A percentile compares a stretch with the other conserved stretches of the same genome.
Conservation (phyloP, 2,329 filamentous ascomycete genomes). For the Capronia americana region DNA sequence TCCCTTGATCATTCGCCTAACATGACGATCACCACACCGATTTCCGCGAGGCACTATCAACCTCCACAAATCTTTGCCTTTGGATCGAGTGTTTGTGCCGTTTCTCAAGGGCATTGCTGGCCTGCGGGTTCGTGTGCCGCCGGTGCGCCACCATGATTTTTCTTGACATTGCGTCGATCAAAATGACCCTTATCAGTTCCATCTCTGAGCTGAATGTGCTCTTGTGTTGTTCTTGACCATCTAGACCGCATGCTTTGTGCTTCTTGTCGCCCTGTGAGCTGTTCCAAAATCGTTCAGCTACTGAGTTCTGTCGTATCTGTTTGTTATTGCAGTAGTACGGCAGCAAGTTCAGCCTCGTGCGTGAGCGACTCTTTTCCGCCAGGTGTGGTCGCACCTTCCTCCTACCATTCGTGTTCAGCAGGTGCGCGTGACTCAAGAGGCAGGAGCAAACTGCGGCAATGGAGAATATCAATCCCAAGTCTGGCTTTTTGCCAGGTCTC, state of each 20-base stretch:
- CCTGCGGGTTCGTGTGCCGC: conserved; percentile 8
- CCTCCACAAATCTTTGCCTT: conserved; percentile 1
- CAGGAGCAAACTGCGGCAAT: conserved; percentile 23
- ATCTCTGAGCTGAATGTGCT: conserved; percentile 3
- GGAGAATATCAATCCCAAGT: conserved; percentile 35
- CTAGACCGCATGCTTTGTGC: conserved; percentile 1
- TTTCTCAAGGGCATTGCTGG: neutral
- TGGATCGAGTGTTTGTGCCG: conserved; percentile 17
- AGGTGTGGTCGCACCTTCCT: neutral
- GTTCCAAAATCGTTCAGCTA: neutral
- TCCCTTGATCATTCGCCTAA: conserved; percentile 20
- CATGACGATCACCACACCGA: conserved; percentile 26
- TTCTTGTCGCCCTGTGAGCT: conserved; percentile 1
- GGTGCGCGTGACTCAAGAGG: neutral
- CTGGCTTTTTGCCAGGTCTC: conserved; percentile 37
- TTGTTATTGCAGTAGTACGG: neutral
- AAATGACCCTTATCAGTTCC: conserved; percentile 19
- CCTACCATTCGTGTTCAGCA: neutral
- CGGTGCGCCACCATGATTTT: conserved; percentile 8
- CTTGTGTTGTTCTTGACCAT: neutral
- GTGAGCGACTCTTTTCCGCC: conserved; percentile 20
- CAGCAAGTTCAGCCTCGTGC: conserved; percentile 16
- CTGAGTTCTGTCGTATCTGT: neutral
- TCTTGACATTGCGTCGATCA: conserved; percentile 14
- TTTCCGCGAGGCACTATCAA: conserved; percentile 11